phyloP scores from a whole-genome alignment of 164 flowering plant species.

The Magnolia kwangsiensis region DNA sequence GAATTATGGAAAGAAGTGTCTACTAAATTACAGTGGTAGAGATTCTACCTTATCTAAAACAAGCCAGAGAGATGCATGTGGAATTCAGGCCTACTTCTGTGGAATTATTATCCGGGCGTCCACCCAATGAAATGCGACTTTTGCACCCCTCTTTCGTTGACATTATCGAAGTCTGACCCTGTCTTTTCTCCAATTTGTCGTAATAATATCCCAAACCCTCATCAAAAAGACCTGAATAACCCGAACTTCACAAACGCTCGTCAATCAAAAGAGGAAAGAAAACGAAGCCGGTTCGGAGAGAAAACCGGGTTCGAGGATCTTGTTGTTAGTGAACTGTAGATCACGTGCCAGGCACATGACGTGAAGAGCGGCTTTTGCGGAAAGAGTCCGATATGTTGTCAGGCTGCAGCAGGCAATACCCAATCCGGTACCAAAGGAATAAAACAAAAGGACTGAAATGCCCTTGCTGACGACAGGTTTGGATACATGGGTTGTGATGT shows the following conservation, averaged over 20 bases:
- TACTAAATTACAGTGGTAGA: too few relatives aligned
- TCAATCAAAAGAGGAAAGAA: not conserved
- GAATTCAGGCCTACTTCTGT: not conserved
- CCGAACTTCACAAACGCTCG: not conserved
- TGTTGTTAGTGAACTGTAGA: not conserved
- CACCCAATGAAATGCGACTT: not conserved
- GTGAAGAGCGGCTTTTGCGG: not conserved
- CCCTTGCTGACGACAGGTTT: not conserved
- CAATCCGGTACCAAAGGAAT: not conserved
- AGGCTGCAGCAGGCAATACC: not conserved
- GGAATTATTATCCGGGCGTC: not conserved
- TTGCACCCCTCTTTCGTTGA: not conserved
- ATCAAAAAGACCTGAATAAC: not conserved
- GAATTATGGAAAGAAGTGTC: too few relatives aligned
- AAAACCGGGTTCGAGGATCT: not conserved
- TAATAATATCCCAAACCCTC: not conserved
- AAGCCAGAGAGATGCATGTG: not conserved
- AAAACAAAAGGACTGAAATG: not conserved
- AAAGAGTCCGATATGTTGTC: not conserved
- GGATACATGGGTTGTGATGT: not conserved
- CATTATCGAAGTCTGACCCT: not conserved
- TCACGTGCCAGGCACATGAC: constrained; percentile 3
- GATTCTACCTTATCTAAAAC: too few relatives aligned
- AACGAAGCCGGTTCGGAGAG: not conserved
- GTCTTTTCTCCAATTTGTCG: not conserved